Percentiles rank a stretch among this genome's conserved stretches.
Evolutionary conservation across 2,329 filamentous ascomycete genomes (phyloP).

Genomic region (Aspergillus intermedius): DNA sequence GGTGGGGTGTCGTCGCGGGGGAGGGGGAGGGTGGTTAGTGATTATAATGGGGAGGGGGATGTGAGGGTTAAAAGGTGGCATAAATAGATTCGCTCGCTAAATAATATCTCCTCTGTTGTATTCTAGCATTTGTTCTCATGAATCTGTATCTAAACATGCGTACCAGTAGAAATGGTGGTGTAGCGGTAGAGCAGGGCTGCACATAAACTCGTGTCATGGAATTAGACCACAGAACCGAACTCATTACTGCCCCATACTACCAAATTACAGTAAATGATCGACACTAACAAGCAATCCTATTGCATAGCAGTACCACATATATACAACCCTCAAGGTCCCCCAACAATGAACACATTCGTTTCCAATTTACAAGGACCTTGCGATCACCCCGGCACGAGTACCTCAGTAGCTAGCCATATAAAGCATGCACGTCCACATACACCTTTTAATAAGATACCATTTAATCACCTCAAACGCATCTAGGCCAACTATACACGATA

Average conservation of each 20-base stretch:
- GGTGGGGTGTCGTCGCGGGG: slow-evolving; percentile 22
- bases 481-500: neutral
- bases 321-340: too few relatives aligned
- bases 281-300: neutral
- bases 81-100: slow-evolving; percentile 18
- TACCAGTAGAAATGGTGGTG: too few relatives aligned
- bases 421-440: neutral
- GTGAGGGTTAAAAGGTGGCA: slow-evolving; percentile 30
- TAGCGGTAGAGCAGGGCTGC: too few relatives aligned
- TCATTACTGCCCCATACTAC: too few relatives aligned
- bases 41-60: slow-evolving; percentile 7
- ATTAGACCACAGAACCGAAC: too few relatives aligned
- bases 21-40: neutral
- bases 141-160: too few relatives aligned
- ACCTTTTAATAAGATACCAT: neutral
- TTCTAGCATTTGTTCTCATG: neutral
- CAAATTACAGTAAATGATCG: neutral
- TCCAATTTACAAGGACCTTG: too few relatives aligned
- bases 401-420: too few relatives aligned
- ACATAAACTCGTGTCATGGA: too few relatives aligned
- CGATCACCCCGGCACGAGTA: too few relatives aligned
- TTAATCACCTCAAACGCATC: neutral
- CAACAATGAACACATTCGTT: too few relatives aligned
- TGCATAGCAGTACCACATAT: too few relatives aligned
- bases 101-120: neutral